Base-by-base conservation (phyloP, 495 filamentous ascomycete genomes). In the Cercophora samala region DNA sequence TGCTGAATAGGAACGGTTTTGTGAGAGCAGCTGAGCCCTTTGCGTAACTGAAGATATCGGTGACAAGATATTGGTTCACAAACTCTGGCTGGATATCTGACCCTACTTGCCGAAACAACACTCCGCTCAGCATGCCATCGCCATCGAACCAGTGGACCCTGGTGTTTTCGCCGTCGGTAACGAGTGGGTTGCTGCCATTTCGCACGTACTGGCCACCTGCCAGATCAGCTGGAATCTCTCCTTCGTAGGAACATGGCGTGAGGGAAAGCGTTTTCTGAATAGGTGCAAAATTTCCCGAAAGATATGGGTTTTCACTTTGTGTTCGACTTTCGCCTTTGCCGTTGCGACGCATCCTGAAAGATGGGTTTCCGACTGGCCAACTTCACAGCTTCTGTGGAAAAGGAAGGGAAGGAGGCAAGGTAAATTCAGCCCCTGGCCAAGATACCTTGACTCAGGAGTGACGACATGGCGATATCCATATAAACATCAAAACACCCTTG, bases 101-200 rank as follows among this genome's bases (percentile, higher is more conserved):
- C 18, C 51, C 53, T 4, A 69, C 69, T 25, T 76, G 76, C 46
- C 69, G 74, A 74, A 91, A 89, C 9, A 77, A 76, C 0, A 91
- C 86, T 17, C 88, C 88, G 23, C 83, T 82, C 3, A 90, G 83
- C 88, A 91, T 90, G 1, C 87, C 88, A 75, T 90, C 88, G 58
- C 88, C 88, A 67, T 90, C 88, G 66, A 91, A 90, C 87, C 87
- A 89, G 67, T 91, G 87, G 23, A 84, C 80, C 66, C 86, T 81
- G 61, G 86, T 80, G 37, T 76, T 76, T 23, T 83, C 69, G 64
- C 85, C 80, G n/a, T 84, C 75, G 62, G 88, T 85, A n/a, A 74
- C 77, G n/a, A 89, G 75, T 8, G 88, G 87, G 71, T 90, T 90
- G 53, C 83, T 83, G 62, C 89, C 87, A 75, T 90, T 90, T n/a